A percentile compares a stretch with the other conserved stretches of the same genome.
Evolutionary conservation across 2,329 filamentous ascomycete species (phyloP).

Genomic region (Chrysosporium queenslandicum): DNA sequence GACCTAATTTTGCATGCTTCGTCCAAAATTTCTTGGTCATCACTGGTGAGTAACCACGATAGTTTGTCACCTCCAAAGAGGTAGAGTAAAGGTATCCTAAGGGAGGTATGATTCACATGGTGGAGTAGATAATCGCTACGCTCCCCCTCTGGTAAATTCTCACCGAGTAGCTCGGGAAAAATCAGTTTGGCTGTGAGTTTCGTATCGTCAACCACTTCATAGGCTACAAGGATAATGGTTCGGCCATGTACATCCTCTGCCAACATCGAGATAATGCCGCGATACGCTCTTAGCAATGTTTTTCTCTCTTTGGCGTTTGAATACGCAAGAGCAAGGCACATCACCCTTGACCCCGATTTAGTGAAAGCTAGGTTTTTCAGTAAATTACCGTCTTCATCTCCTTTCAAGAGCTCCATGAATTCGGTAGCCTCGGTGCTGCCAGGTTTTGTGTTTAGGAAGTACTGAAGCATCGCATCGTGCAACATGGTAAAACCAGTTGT

Average conservation of each 20-base stretch:
- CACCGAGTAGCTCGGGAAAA: constrained; percentile 73
- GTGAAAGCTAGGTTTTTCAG: constrained; percentile 96
- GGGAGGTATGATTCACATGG: constrained; percentile 38
- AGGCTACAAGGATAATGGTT: constrained; percentile 69
- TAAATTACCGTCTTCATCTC: constrained; percentile 80
- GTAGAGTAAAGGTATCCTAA: constrained; percentile 62
- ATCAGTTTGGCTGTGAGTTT: constrained; percentile 77
- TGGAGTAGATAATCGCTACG: constrained; percentile 38
- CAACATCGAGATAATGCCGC: constrained; percentile 78
- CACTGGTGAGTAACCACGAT: constrained; percentile 53
- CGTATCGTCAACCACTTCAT: constrained; percentile 90
- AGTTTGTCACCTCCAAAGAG: constrained; percentile 57
- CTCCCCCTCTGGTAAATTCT: constrained; percentile 36
- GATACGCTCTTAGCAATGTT: constrained; percentile 75
- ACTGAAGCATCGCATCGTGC: constrained; percentile 96
- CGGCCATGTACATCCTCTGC: constrained; percentile 71
- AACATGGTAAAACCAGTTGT: constrained; percentile 95
- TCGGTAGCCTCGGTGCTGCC: constrained; percentile 75
- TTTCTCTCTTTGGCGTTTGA: constrained; percentile 89
- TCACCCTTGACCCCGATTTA: constrained; percentile 70
- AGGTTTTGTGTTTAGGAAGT: constrained; percentile 68
- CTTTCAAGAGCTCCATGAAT: constrained; percentile 82
- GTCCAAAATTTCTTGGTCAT: constrained; percentile 59
- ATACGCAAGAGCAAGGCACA: constrained; percentile 71
- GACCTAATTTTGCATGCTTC: constrained; percentile 71